These are phyloP conservation scores for Tetrapisispora fleetii DNA, from an alignment of 805 yeast genomes.

Conservation along the genomic window DNA sequence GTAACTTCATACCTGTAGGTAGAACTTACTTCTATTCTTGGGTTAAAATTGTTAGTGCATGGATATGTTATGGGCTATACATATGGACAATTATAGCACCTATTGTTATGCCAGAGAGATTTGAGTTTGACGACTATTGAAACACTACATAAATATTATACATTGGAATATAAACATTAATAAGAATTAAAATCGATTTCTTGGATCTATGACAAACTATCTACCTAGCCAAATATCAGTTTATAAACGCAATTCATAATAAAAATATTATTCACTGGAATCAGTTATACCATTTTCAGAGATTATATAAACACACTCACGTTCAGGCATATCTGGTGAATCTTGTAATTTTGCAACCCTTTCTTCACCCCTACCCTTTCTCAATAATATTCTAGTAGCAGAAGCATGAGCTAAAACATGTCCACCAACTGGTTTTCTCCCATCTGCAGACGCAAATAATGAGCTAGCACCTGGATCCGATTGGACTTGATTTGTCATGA, in stretches of 20 bases:
- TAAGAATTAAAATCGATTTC: too few species aligned
- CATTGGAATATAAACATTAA: not conserved
- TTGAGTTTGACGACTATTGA: constrained; percentile 32
- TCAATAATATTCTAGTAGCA: constrained; percentile 61
- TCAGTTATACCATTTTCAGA: constrained; percentile 61
- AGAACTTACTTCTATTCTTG: constrained; percentile 91
- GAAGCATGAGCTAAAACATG: constrained; percentile 76
- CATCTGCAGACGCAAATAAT: constrained; percentile 70
- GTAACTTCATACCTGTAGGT: constrained; percentile 93
- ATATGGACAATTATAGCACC: constrained; percentile 93
- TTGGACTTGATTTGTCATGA: constrained; percentile 69
- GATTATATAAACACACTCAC: constrained; percentile 65
- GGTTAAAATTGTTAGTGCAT: constrained; percentile 86
- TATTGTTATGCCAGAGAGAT: constrained; percentile 79
- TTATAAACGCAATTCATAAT: not conserved
- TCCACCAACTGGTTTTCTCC: constrained; percentile 78
- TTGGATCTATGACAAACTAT: too few species aligned
- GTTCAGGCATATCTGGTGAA: constrained; percentile 75
- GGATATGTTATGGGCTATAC: constrained; percentile 81
- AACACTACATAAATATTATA: too few species aligned
- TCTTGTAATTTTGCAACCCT: constrained; percentile 73
- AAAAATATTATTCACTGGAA: constrained; percentile 22
- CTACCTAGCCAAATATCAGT: not conserved
- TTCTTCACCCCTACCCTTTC: constrained; percentile 73
- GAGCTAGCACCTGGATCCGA: constrained; percentile 81